Evolutionary conservation across 768 basidiomycete species (phyloP), one percentile per base, ranked within the genome.

Genomic region (Panaeolus papilionaceus): DNA sequence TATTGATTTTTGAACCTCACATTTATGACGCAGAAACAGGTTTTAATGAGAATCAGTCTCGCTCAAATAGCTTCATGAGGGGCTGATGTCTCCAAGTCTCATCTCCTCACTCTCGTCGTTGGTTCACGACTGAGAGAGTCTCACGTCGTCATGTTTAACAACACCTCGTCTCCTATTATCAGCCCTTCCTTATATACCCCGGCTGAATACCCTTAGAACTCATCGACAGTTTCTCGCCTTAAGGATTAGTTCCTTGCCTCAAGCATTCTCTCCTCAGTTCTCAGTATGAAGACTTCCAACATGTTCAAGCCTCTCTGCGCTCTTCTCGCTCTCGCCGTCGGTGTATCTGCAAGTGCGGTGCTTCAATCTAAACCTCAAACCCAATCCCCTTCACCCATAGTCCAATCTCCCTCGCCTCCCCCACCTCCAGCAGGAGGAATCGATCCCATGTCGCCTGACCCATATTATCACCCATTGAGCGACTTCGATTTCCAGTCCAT

Each of bases 401-500:
- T 12, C 12, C 5, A 33, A 16, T 58, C 54, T 16, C 54, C 54
- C n/a, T 33, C 54, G 6, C 54, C 54, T 12, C 54, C 54, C 26
- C 54, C 54, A 3, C 54, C 54, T 5, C 54, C 54, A 14, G 54
- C 54, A 28, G 54, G 54, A 58, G 54, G 54, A 12, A 58, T 58
- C 14, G 54, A 58, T 37, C 54, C 54, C 26, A 58, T 58, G 54
- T 58, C 54, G 6, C 54, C 54, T 14, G 54, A 58, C 33, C 54
- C 54, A 37, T 58, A 58, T 11, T 58, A 58, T 28, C 54, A 70
- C 23, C 72, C 72, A 5, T 63, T 75, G 58, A 74, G 73, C 54
- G 72, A 76, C 61, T 76, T 75, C 47, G 74, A 75, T 62, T 75
- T 72, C 67, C 74, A 76, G 39, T 73, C 75, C 33, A 65, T 75